Evolutionary conservation across 2,329 filamentous ascomycete species (phyloP).

Genomic region (Helicocarpus griseus): DNA sequence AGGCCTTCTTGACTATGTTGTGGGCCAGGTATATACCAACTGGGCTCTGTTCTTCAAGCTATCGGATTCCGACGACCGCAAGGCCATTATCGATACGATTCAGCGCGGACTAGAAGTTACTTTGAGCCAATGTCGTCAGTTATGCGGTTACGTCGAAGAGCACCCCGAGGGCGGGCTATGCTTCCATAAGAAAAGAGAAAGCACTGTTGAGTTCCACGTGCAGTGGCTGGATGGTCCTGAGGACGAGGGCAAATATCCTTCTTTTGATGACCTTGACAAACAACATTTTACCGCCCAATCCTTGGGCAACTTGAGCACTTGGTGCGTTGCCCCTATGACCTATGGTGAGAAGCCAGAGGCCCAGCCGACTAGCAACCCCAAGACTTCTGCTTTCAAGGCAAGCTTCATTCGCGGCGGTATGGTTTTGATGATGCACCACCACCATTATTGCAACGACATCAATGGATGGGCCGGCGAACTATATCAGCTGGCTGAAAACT

Average conservation of each 20-base stretch:
- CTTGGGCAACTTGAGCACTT: slow-evolving; percentile 26
- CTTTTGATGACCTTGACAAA: slow-evolving; percentile 30
- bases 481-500: slow-evolving; percentile 37
- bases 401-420: slow-evolving; percentile 36
- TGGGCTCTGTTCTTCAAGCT: slow-evolving; percentile 34
- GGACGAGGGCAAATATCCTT: slow-evolving; percentile 26
- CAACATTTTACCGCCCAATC: slow-evolving; percentile 24
- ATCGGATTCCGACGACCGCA: slow-evolving; percentile 21
- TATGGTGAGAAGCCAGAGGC: slow-evolving; percentile 33
- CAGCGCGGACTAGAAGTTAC: slow-evolving; percentile 29
- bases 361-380: slow-evolving; percentile 24
- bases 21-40: slow-evolving; percentile 26
- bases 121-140: slow-evolving; percentile 29
- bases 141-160: slow-evolving; percentile 33
- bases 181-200: slow-evolving; percentile 27
- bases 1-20: slow-evolving; percentile 27
- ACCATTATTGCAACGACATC: slow-evolving; percentile 37
- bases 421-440: slow-evolving; percentile 34
- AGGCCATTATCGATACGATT: slow-evolving; percentile 17
- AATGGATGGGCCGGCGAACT: slow-evolving; percentile 33
- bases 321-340: slow-evolving; percentile 30
- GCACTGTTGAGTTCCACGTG: slow-evolving; percentile 27
- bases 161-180: slow-evolving; percentile 28
- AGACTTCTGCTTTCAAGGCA: slow-evolving; percentile 30
- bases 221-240: slow-evolving; percentile 30